Evolutionary conservation across 2,329 filamentous ascomycete genomes (phyloP).

Genomic region (Rhynchosporium agropyri): DNA sequence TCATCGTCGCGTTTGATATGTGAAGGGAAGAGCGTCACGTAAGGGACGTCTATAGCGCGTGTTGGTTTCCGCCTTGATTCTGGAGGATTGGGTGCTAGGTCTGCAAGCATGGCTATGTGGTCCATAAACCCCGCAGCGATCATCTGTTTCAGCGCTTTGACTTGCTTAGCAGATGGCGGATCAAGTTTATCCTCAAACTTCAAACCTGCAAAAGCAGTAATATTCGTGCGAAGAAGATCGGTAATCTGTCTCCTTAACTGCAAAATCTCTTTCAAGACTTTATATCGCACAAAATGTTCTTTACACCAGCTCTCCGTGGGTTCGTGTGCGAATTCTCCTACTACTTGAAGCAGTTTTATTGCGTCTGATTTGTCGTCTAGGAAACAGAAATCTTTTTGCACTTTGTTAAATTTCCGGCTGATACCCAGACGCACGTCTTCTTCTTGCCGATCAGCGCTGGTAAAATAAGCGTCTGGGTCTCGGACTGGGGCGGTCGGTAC

Average conservation of each 20-base stretch:
- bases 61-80: conserved; percentile 69
- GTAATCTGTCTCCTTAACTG: conserved; percentile 84
- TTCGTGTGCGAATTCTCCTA: conserved; percentile 83
- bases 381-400: conserved; percentile 76
- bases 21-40: conserved; percentile 79
- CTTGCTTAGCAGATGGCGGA: conserved; percentile 65
- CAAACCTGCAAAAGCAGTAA: conserved; percentile 64
- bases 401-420: conserved; percentile 64
- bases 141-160: conserved; percentile 86
- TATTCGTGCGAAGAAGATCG: conserved; percentile 75
- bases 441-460: conserved; percentile 69
- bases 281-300: conserved; percentile 81
- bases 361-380: conserved; percentile 85
- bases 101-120: conserved; percentile 88
- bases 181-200: conserved; percentile 59
- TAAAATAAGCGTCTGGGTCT: conserved; percentile 56
- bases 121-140: conserved; percentile 91
- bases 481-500: conserved; percentile 59
- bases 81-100: conserved; percentile 75
- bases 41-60: conserved; percentile 90
- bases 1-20: conserved; percentile 54
- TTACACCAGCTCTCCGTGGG: conserved; percentile 74
- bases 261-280: conserved; percentile 82
- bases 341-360: conserved; percentile 85
- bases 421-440: conserved; percentile 70